These are phyloP conservation scores for Suhomyces xylopsoci DNA, from an alignment of 805 yeast genomes.

Conservation along the genomic window DNA sequence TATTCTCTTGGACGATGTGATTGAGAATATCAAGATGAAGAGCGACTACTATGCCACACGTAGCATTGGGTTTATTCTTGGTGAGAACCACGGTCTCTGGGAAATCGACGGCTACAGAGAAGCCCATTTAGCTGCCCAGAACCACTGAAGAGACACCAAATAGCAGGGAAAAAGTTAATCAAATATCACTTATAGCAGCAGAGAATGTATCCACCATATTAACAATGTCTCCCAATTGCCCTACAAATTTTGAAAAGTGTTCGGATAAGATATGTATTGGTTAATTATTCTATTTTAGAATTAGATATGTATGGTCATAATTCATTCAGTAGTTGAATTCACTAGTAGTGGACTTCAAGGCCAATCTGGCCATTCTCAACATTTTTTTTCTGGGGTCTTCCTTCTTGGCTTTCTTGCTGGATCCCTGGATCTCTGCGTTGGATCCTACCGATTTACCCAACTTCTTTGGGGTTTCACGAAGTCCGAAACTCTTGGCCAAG, in stretches of 20 bases:
- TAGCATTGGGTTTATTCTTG: constrained; percentile 63
- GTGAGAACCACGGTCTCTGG: constrained; percentile 82
- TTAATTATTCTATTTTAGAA: too few species aligned
- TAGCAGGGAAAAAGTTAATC: too few species aligned
- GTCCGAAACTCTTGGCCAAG: constrained; percentile 89
- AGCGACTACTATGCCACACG: constrained; percentile 58
- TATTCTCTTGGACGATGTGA: constrained; percentile 71
- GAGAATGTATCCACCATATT: too few species aligned
- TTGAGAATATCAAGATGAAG: constrained; percentile 60
- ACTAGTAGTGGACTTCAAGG: constrained; percentile 57
- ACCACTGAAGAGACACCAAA: too few species aligned
- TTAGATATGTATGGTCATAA: not conserved
- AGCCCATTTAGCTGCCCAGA: constrained; percentile 3
- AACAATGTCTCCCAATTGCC: too few species aligned
- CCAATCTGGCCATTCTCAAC: constrained; percentile 71
- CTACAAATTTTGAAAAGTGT: not conserved
- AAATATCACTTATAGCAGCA: not conserved
- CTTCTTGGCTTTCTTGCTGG: constrained; percentile 42
- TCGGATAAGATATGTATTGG: too few species aligned
- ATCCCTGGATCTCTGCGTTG: constrained; percentile 30
- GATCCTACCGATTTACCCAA: constrained; percentile 47
- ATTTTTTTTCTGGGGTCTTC: constrained; percentile 71
- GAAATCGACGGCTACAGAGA: constrained; percentile 21
- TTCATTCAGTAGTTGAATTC: constrained; percentile 65
- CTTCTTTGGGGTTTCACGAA: constrained; percentile 90